Base-by-base conservation (phyloP, 257 asterid genomes). In the Rehmannia glutinosa region DNA sequence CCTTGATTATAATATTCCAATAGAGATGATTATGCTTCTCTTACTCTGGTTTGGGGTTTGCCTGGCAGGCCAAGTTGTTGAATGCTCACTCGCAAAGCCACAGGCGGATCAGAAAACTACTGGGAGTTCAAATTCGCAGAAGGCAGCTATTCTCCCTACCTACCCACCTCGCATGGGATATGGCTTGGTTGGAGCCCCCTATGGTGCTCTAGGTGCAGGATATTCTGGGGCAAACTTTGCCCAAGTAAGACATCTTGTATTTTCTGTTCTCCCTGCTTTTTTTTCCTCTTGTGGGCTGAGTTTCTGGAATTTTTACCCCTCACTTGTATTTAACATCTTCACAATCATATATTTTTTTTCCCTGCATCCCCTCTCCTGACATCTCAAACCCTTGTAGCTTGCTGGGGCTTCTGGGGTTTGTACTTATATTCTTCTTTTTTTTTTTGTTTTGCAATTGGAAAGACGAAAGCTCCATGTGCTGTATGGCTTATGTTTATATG, bases 11-110 rank as follows among this genome's bases (percentile, higher is more conserved):
- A 24, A 41, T 64, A 39, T 62, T 68, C 52, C 20, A 20, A 16
- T 15, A 10, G 23, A 62, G 66, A 45, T 21, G 61, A 52, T 64
- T 68, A 43, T 65, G 41, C 57, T 66, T 64, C 41, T 66, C 36
- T 64, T 50, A 62, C 54, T 73, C 65, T 70, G 51, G 39, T 32
- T 58, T 42, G 74, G 52, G 54, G 33, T 58, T 49, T 56, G 43
- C 61, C 64, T 79, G 67, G 54, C 76, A 93, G 99, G 99, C 62
- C 96, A 88, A 82, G 84, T 82, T 43, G 71, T 93, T 78, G 97
- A 93, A 68, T 93, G 99, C 84, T 93, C 99, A 32, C 95, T 93
- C 55, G 97, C 99, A 43, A 93, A 90, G 84, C 99, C 99, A 63
- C 99, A 88, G 85, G 87, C 84, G 3, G 99, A 93, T 55, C 96